Percentiles rank a stretch among this genome's conserved stretches.
These are phyloP conservation scores for Penicillium canescens DNA, from an alignment of 495 filamentous ascomycete genomes.

Conservation along the genomic window DNA sequence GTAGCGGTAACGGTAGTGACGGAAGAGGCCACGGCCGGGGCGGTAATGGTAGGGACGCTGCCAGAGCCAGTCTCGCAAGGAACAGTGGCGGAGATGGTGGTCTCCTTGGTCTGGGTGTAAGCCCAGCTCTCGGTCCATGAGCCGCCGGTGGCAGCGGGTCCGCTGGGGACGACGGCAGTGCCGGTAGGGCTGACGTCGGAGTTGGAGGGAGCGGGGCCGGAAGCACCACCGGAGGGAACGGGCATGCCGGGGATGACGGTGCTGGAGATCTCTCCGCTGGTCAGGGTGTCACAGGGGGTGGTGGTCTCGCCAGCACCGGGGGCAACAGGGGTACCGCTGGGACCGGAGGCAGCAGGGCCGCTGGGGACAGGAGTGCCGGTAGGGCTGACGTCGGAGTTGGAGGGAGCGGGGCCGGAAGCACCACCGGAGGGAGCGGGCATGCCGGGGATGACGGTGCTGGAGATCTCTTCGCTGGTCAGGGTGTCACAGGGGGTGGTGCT, in stretches of 20 bases:
- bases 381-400: conserved; percentile 7
- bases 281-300: conserved; percentile 26
- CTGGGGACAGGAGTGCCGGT: conserved; percentile 4
- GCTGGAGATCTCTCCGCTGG: conserved; percentile 10
- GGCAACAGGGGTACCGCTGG: conserved; percentile 1
- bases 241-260: conserved; percentile 10
- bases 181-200: conserved; percentile 10
- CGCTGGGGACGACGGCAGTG: conserved; percentile 3
- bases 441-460: conserved; percentile 4
- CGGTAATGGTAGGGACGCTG: conserved; percentile 16
- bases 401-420: conserved; percentile 6
- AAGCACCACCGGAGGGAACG: conserved; percentile 8
- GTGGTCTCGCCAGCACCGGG: conserved; percentile 2
- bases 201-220: conserved; percentile 8
- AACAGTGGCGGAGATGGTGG: conserved; percentile 8
- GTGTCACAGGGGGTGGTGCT: not conserved
- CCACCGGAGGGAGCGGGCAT: conserved; percentile 4
- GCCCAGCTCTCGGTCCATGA: conserved; percentile 3
- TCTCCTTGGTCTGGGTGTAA: conserved; percentile 21
- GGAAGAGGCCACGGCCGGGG: conserved; percentile 1
- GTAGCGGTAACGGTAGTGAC: conserved; percentile 31
- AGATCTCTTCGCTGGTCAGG: not conserved
- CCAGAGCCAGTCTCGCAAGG: conserved; percentile 4
- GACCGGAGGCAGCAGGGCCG: conserved; percentile 6
- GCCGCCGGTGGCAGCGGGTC: not conserved